Evolutionary conservation across 192 early-diverging fungal genomes (phyloP).

Genomic region (Geosiphon pyriformis): DNA sequence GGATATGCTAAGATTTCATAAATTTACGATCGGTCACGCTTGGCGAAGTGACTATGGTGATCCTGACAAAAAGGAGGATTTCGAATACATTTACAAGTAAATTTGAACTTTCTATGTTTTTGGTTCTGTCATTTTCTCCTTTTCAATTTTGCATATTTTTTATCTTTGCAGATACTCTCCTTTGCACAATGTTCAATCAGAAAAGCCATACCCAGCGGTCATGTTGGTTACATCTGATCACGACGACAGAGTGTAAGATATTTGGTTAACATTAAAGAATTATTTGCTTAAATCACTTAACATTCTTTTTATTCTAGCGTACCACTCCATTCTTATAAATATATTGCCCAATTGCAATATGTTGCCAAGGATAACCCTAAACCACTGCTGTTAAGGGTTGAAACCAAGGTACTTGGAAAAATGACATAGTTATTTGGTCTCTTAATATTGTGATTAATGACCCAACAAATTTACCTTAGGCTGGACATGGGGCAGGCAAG

Average conservation of each 20-base stretch:
- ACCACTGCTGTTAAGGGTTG: slow-evolving; percentile 56
- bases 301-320: slow-evolving; percentile 7
- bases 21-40: slow-evolving; percentile 70
- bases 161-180: slow-evolving; percentile 54
- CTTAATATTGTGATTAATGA: background rate
- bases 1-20: slow-evolving; percentile 73
- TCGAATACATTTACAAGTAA: slow-evolving; percentile 48
- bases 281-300: background rate
- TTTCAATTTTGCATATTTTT: background rate
- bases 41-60: slow-evolving; percentile 66
- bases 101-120: too few relatives aligned
- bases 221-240: slow-evolving; percentile 62
- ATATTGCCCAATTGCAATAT: slow-evolving; percentile 57
- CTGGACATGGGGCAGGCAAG: slow-evolving; percentile 69
- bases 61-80: slow-evolving; percentile 58
- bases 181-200: slow-evolving; percentile 55
- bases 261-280: too few relatives aligned
- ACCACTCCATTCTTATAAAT: slow-evolving; percentile 67
- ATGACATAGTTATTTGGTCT: background rate
- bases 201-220: slow-evolving; percentile 51
- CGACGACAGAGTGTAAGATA: slow-evolving; percentile 60
- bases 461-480: slow-evolving; percentile 7
- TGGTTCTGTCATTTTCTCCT: too few relatives aligned
- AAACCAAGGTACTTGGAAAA: slow-evolving; percentile 45
- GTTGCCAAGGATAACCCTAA: slow-evolving; percentile 42